phyloP scores from a whole-genome alignment of 2,329 filamentous ascomycete species.

The Xylaria sp. region DNA sequence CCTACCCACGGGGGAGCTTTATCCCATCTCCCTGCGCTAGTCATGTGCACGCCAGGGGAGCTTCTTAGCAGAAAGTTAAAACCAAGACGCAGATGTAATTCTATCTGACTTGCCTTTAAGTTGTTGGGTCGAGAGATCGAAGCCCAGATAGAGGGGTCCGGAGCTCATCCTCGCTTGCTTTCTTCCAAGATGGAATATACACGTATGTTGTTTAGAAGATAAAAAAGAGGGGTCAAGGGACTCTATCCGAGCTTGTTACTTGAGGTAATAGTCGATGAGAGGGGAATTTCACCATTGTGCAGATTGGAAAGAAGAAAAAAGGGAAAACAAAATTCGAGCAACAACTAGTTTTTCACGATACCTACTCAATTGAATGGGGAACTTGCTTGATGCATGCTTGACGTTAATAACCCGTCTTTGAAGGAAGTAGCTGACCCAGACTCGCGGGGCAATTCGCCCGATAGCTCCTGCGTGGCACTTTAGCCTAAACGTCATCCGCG shows the following conservation, averaged over 20 bases:
- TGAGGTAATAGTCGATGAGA: constrained; percentile 6
- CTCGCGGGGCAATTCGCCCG: constrained; percentile 33
- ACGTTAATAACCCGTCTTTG: constrained; percentile 21
- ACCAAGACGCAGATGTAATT: not conserved
- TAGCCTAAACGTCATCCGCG: constrained; percentile 35
- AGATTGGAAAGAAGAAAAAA: not conserved
- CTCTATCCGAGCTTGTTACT: constrained; percentile 13
- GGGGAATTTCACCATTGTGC: constrained; percentile 19
- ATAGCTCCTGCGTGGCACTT: constrained; percentile 29
- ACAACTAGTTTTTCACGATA: constrained; percentile 26
- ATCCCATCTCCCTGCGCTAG: not conserved
- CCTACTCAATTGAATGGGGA: constrained; percentile 12
- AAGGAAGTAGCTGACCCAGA: constrained; percentile 19
- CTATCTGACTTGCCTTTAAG: constrained; percentile 75
- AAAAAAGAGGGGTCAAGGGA: constrained; percentile 7
- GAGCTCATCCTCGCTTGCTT: constrained; percentile 48
- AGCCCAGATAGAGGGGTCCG: constrained; percentile 83
- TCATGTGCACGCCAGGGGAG: not conserved
- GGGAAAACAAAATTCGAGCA: not conserved
- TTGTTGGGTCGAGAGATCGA: constrained; percentile 97
- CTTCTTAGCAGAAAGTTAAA: not conserved
- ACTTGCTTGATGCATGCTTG: constrained; percentile 11
- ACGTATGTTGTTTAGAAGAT: not conserved
- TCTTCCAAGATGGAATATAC: constrained; percentile 7
- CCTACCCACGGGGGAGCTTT: not conserved